phyloP scores from a whole-genome alignment of 345 rosid species.

The Viola odorata region DNA sequence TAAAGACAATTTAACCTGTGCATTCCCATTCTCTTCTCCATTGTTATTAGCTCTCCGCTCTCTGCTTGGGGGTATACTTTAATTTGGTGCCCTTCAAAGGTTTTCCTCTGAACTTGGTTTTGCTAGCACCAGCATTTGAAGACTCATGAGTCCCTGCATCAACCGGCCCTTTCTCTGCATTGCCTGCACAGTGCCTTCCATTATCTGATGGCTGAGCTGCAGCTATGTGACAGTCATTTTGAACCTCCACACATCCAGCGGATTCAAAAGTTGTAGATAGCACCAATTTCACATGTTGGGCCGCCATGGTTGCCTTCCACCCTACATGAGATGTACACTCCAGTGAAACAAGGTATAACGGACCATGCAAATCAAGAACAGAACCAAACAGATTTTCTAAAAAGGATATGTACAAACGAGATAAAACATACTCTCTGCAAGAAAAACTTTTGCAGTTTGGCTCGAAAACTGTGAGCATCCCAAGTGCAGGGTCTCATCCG shows the following conservation, averaged over 20 bases:
- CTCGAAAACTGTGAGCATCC: conserved; percentile 42
- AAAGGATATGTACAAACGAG: background rate
- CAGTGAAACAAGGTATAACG: conserved; percentile 1
- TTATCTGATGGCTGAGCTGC: conserved; percentile 25
- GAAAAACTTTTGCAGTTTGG: conserved; percentile 65
- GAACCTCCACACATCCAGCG: conserved; percentile 2
- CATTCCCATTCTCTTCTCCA: conserved; percentile 17
- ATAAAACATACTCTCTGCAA: conserved; percentile 57
- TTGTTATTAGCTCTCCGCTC: conserved; percentile 23
- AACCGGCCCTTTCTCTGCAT: conserved; percentile 19
- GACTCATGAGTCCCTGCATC: conserved; percentile 9
- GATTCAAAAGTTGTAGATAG: conserved; percentile 40
- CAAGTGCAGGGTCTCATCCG: conserved; percentile 12
- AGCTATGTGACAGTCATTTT: conserved; percentile 11
- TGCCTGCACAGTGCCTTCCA: conserved; percentile 12
- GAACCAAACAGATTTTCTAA: too few species aligned
- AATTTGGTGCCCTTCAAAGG: conserved; percentile 63
- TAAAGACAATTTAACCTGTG: conserved; percentile 32
- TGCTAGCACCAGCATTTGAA: conserved; percentile 24
- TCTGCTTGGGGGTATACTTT: conserved; percentile 74
- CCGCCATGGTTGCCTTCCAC: conserved; percentile 76
- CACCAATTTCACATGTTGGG: conserved; percentile 61
- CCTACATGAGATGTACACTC: conserved; percentile 33
- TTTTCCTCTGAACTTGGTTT: conserved; percentile 40
- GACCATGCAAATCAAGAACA: background rate